Conservation (phyloP, 1,284 basidiomycete genomes). For the Cryptococcus sp. region DNA sequence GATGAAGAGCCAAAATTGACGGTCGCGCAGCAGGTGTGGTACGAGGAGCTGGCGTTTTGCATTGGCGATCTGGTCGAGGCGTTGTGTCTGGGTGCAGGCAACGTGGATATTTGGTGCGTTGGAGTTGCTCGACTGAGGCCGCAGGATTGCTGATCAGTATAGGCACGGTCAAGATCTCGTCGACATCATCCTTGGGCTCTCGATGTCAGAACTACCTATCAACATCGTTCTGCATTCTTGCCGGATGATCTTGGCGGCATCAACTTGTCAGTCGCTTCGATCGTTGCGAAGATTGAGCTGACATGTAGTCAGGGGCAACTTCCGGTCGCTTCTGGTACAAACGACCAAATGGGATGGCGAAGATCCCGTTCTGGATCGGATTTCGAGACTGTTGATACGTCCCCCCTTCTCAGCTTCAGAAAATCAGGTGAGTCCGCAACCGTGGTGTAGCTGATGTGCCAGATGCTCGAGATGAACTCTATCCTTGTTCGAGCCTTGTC, state of each 20-base stretch:
- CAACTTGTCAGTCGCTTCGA: slow-evolving; percentile 22
- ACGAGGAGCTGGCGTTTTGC: background rate
- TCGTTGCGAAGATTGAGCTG: background rate
- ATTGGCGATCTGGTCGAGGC: slow-evolving; percentile 1
- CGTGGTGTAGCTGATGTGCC: background rate
- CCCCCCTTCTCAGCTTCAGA: background rate
- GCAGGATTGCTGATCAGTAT: background rate
- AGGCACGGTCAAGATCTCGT: slow-evolving; percentile 29
- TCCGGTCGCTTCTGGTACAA: slow-evolving; percentile 19
- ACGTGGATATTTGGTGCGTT: slow-evolving; percentile 23
- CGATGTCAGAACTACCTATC: slow-evolving; percentile 1
- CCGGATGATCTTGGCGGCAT: slow-evolving; percentile 27
- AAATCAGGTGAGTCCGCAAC: background rate
- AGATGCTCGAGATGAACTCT: slow-evolving; percentile 7
- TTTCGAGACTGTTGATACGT: slow-evolving; percentile 15
- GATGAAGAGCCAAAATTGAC: background rate
- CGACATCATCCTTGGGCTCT: slow-evolving; percentile 18
- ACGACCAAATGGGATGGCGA: slow-evolving; percentile 5
- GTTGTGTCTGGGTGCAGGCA: slow-evolving; percentile 1
- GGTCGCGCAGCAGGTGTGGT: background rate
- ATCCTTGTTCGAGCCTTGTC: slow-evolving; percentile 17
- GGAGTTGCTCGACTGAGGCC: no score
- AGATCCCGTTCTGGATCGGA: slow-evolving; percentile 18
- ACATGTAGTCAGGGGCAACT: slow-evolving; percentile 14
- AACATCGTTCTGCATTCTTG: slow-evolving; percentile 15